phyloP scores from a whole-genome alignment of 129 eudicot species.

The Deinandra increscens region DNA sequence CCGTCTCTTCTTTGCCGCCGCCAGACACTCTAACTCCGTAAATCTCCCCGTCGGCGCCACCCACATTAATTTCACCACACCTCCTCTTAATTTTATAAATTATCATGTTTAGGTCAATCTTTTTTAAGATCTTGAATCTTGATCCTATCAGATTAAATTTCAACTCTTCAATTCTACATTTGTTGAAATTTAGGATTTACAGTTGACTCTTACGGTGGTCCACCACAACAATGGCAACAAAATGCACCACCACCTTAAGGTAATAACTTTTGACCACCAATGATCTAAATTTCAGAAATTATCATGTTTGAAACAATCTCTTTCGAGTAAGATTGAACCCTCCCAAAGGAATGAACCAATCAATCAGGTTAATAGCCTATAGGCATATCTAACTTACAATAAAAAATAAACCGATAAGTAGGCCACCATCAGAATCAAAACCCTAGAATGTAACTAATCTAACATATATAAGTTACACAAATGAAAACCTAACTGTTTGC shows the following conservation, averaged over 20 bases:
- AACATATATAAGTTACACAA: too few relatives aligned
- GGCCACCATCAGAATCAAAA: too few relatives aligned
- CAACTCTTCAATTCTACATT: neutral
- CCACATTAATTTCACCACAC: constrained; percentile 39
- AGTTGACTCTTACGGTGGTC: constrained; percentile 66
- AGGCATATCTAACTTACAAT: too few relatives aligned
- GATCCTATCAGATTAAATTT: neutral
- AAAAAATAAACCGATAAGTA: too few relatives aligned
- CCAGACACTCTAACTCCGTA: constrained; percentile 39
- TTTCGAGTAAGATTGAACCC: too few relatives aligned
- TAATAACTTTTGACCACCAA: constrained; percentile 14
- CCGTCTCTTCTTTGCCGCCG: constrained; percentile 42
- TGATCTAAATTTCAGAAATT: neutral
- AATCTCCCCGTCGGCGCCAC: constrained; percentile 44
- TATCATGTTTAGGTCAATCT: neutral
- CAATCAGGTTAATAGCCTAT: too few relatives aligned
- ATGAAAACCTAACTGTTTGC: too few relatives aligned
- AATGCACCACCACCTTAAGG: constrained; percentile 74
- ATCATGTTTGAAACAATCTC: neutral
- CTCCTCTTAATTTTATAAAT: too few relatives aligned
- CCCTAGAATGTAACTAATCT: too few relatives aligned
- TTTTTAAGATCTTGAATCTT: constrained; percentile 22
- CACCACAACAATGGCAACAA: constrained; percentile 60
- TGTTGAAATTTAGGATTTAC: constrained; percentile 10
- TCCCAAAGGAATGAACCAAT: too few relatives aligned